Conservation (phyloP, 768 basidiomycete species). For the Phaffia tasmanica region DNA sequence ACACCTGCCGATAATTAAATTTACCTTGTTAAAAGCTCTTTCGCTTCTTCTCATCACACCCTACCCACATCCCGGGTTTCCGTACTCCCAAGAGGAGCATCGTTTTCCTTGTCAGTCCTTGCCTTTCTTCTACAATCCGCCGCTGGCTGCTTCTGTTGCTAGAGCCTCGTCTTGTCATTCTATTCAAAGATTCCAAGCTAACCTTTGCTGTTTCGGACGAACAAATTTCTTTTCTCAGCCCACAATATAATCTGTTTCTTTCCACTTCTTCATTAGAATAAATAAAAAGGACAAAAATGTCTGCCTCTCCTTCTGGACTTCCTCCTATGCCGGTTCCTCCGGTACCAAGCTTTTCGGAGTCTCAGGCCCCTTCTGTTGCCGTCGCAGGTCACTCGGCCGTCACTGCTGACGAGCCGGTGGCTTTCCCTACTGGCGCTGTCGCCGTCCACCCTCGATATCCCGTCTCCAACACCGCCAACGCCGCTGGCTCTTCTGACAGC, state of each 20-base stretch:
- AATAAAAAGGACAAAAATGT: slow-evolving; percentile 5
- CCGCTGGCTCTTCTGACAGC: slow-evolving; percentile 27
- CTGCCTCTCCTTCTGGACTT: slow-evolving; percentile 12
- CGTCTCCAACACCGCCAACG: slow-evolving; percentile 19
- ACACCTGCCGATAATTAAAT: no score
- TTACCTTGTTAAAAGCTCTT: no score
- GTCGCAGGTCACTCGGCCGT: slow-evolving; percentile 7
- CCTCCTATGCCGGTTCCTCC: slow-evolving; percentile 16
- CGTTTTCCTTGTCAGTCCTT: background rate
- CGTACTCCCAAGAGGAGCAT: background rate
- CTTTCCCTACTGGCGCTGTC: slow-evolving; percentile 4
- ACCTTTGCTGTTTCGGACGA: background rate
- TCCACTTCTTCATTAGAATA: slow-evolving; percentile 3
- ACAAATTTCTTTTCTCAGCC: background rate
- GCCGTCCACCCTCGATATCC: slow-evolving; percentile 25
- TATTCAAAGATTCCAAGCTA: background rate
- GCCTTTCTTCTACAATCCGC: background rate
- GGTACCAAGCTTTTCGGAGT: background rate
- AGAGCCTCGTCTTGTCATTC: background rate
- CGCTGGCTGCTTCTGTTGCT: background rate
- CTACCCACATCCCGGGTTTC: background rate
- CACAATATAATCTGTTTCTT: background rate
- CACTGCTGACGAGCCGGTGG: slow-evolving; percentile 4
- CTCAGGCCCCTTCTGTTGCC: slow-evolving; percentile 9
- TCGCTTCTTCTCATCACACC: no score